Conservation (phyloP, 169 alveolate genomes). For the Toxoplasma gondii region DNA sequence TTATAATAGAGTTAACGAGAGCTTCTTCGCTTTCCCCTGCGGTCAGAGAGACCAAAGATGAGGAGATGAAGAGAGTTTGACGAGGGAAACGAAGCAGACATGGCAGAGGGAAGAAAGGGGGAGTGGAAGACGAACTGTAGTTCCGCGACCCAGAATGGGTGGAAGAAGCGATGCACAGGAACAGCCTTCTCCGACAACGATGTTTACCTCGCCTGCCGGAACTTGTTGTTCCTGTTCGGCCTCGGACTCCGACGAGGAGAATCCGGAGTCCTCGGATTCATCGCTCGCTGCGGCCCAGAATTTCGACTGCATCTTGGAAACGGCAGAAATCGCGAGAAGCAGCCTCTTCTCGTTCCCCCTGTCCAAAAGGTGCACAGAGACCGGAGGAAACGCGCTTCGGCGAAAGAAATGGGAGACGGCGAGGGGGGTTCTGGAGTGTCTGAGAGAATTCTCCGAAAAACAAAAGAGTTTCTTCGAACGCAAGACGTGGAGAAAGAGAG, state of each 20-base stretch:
- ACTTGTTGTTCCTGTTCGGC: background rate
- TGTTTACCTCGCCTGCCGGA: background rate
- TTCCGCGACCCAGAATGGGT: too few species aligned
- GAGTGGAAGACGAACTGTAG: too few species aligned
- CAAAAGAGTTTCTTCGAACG: too few species aligned
- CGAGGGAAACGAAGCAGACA: too few species aligned
- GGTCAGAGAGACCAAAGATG: too few species aligned
- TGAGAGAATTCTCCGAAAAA: background rate
- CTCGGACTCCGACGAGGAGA: slow-evolving; percentile 32
- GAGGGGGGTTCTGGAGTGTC: background rate
- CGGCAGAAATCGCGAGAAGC: background rate
- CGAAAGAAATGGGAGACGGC: background rate
- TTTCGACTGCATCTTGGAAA: slow-evolving; percentile 64
- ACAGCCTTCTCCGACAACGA: background rate
- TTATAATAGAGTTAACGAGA: too few species aligned
- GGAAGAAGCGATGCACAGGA: too few species aligned
- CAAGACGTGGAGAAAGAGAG: too few species aligned
- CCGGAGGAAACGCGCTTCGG: background rate
- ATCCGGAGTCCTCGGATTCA: slow-evolving; percentile 59
- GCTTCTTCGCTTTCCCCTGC: too few species aligned
- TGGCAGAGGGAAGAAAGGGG: too few species aligned
- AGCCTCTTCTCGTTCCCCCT: background rate
- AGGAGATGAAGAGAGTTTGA: too few species aligned
- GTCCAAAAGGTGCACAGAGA: background rate
- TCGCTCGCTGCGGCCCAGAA: slow-evolving; percentile 71